Evolutionary conservation across 495 filamentous ascomycete genomes (phyloP).

Genomic region (Annulohypoxylon moriforme): DNA sequence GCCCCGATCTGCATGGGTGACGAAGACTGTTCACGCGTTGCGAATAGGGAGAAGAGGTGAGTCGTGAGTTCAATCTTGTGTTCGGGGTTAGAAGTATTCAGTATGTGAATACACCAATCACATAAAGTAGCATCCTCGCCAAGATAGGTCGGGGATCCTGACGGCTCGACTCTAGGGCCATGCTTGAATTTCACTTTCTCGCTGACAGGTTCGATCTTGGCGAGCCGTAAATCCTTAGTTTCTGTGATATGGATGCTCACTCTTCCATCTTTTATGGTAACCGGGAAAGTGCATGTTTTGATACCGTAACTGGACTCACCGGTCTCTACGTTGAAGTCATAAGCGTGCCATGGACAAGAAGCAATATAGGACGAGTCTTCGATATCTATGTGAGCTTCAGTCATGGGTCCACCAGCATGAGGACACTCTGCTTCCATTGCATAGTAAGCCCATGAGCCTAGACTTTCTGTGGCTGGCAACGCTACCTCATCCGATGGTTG

Average conservation of each 20-base stretch:
- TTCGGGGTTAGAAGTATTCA: slow-evolving; percentile 63
- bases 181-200: slow-evolving; percentile 64
- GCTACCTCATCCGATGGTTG: slow-evolving; percentile 47
- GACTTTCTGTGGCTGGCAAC: slow-evolving; percentile 46
- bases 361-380: slow-evolving; percentile 65
- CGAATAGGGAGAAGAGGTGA: slow-evolving; percentile 60
- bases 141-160: slow-evolving; percentile 49
- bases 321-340: slow-evolving; percentile 68
- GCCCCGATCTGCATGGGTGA: slow-evolving; percentile 61
- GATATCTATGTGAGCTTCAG: slow-evolving; percentile 63
- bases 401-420: slow-evolving; percentile 64
- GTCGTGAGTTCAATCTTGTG: slow-evolving; percentile 65
- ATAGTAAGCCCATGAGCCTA: slow-evolving; percentile 63
- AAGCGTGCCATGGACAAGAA: slow-evolving; percentile 68
- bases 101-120: slow-evolving; percentile 64
- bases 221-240: slow-evolving; percentile 47
- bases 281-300: slow-evolving; percentile 64
- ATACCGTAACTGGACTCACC: slow-evolving; percentile 66
- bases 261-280: slow-evolving; percentile 54
- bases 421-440: slow-evolving; percentile 67
- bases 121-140: slow-evolving; percentile 60
- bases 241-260: slow-evolving; percentile 52
- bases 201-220: slow-evolving; percentile 59
- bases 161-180: slow-evolving; percentile 40
- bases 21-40: slow-evolving; percentile 52